Conservation (phyloP, 768 basidiomycete genomes). For the Rhodotorula kratochvilovae region DNA sequence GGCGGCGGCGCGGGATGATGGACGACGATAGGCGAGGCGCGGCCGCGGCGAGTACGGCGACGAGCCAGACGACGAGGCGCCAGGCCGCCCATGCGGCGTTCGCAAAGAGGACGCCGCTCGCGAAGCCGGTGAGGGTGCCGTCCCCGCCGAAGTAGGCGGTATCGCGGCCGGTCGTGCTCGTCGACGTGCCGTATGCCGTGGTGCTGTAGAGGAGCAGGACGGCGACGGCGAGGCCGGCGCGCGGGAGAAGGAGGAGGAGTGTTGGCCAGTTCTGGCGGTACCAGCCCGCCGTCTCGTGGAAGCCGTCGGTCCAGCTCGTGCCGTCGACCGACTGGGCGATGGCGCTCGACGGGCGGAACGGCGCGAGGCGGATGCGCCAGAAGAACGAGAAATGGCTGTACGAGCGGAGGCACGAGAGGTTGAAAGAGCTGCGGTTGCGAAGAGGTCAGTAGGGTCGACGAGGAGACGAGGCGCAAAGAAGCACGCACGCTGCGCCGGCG, state of each 20-base stretch:
- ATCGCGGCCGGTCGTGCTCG: slow-evolving; percentile 6
- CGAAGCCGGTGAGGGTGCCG: slow-evolving; percentile 28
- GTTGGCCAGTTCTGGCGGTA: slow-evolving; percentile 38
- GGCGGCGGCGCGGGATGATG: not conserved
- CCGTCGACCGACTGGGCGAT: slow-evolving; percentile 11
- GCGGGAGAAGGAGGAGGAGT: slow-evolving; percentile 29
- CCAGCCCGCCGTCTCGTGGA: slow-evolving; percentile 18
- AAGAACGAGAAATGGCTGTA: slow-evolving; percentile 30
- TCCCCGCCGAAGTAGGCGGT: slow-evolving; percentile 18
- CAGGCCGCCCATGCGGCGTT: slow-evolving; percentile 28
- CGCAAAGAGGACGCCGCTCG: slow-evolving; percentile 21
- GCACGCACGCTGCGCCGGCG: slow-evolving; percentile 25
- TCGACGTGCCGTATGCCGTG: slow-evolving; percentile 14
- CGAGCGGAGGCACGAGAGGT: slow-evolving; percentile 18
- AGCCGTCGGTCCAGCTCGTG: slow-evolving; percentile 9
- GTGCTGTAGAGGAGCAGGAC: slow-evolving; percentile 30
- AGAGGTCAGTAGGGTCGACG: too few relatives aligned
- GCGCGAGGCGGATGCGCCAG: slow-evolving; percentile 26
- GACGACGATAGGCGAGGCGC: not conserved
- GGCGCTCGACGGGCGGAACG: not conserved
- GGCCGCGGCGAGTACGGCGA: slow-evolving; percentile 1
- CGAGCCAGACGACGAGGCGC: slow-evolving; percentile 18
- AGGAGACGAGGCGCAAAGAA: too few relatives aligned
- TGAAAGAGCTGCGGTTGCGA: slow-evolving; percentile 3
- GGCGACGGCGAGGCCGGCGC: slow-evolving; percentile 33